Conservation (phyloP, 306 rosid species). For the Purshia tridentata region DNA sequence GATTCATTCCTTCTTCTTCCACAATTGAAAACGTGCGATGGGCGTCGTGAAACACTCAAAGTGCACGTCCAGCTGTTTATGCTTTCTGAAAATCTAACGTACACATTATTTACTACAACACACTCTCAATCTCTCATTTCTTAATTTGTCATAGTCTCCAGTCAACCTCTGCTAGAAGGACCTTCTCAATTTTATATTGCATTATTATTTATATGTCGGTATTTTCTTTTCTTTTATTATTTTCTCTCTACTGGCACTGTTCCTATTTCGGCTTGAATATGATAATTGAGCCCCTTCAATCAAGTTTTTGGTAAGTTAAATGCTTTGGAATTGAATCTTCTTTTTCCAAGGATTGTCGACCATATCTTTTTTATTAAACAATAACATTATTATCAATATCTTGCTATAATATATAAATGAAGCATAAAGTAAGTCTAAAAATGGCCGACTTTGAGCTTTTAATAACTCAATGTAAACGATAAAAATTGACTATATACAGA, state of each 20-base stretch:
- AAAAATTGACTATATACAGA: too few relatives aligned
- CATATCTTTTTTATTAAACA: too few relatives aligned
- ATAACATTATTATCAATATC: too few relatives aligned
- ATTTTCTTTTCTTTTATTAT: not conserved
- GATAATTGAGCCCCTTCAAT: not conserved
- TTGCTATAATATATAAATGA: too few relatives aligned
- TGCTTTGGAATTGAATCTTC: slow-evolving; percentile 1
- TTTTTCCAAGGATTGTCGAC: too few relatives aligned
- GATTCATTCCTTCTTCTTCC: too few relatives aligned
- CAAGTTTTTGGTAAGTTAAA: slow-evolving; percentile 13
- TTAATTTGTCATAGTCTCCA: not conserved
- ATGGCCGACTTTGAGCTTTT: too few relatives aligned
- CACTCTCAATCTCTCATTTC: not conserved
- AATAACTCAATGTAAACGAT: too few relatives aligned
- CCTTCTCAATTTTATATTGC: not conserved
- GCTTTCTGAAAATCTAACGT: not conserved
- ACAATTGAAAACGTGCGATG: too few relatives aligned
- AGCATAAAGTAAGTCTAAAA: too few relatives aligned
- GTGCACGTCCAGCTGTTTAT: too few relatives aligned
- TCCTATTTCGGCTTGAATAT: slow-evolving; percentile 20
- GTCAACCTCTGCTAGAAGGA: not conserved
- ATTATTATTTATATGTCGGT: not conserved
- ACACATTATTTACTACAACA: not conserved
- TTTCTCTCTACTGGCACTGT: slow-evolving; percentile 2
- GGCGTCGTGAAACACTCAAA: too few relatives aligned